phyloP scores from a whole-genome alignment of 148 eudicot genomes.

The Fallopia convolvulus region DNA sequence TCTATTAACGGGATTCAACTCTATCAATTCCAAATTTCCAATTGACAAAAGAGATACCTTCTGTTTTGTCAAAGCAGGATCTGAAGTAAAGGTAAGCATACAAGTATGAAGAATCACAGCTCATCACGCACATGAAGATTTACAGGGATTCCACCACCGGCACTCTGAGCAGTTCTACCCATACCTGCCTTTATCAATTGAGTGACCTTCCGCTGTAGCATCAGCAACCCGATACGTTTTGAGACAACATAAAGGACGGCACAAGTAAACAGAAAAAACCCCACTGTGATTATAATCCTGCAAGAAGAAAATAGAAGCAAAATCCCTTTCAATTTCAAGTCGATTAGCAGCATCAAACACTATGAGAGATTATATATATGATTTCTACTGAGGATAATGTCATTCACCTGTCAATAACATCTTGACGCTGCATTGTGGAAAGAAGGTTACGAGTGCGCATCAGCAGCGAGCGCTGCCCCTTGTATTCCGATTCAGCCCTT shows the following conservation, averaged over 20 bases:
- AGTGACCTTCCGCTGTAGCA: constrained; percentile 61
- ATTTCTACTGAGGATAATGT: not conserved
- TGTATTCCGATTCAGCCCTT: constrained; percentile 90
- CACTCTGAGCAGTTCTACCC: constrained; percentile 37
- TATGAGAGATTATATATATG: not conserved
- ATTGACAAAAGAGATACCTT: too few species aligned
- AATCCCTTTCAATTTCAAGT: not conserved
- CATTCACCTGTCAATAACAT: constrained; percentile 67
- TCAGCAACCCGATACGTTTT: constrained; percentile 82
- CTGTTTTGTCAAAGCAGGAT: too few species aligned
- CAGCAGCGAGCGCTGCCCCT: constrained; percentile 77
- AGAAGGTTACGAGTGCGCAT: constrained; percentile 80
- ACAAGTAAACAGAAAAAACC: constrained; percentile 56
- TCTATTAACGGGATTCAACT: too few species aligned
- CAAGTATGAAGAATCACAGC: constrained; percentile 13
- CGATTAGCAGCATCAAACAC: too few species aligned
- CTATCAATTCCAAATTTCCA: too few species aligned
- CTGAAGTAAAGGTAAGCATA: not conserved
- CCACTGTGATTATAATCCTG: constrained; percentile 62
- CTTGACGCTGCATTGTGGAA: constrained; percentile 96
- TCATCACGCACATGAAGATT: constrained; percentile 38
- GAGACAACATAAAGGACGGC: constrained; percentile 89
- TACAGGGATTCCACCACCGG: constrained; percentile 3
- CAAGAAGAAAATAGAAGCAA: not conserved
- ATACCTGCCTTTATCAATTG: constrained; percentile 65